Evolutionary conservation across 2,329 filamentous ascomycete species (phyloP), one percentile per base, ranked within the genome.

Genomic region (Penicillium sp.): DNA sequence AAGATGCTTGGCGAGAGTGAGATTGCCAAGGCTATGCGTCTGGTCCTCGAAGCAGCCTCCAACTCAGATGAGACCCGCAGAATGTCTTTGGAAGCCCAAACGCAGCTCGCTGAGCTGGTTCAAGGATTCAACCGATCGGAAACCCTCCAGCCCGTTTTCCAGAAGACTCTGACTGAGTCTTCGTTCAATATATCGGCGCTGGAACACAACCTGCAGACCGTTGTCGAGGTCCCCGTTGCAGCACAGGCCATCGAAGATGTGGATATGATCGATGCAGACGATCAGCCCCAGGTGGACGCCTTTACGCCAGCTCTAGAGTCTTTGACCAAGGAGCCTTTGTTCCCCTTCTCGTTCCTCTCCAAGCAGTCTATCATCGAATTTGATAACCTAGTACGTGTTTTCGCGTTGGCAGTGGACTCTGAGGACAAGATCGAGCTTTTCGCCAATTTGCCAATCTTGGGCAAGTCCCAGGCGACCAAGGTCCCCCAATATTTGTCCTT

Each of bases 401-500:
- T 78, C 49, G 68, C 69, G 1, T 53, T 71, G 37, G 73, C 71
- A 25, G 61, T 59, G 46, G 67, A 67, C 31, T 70, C 67, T 16
- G 57, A 70, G 19, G 59, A 69, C 16, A 68, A 62, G 22, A 37
- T 75, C n/a, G 64, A 68, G 5, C 55, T 62, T 28, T 76, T 79
- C 56, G 59, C 65, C n/a, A 62, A 67, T 7, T 58, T 79, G n/a
- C 66, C 71, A 25, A 61, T 76, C 25, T 75, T 73, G 51, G 69
- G 59, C 49, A 73, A 69, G 37, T 42, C 61, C 2, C 58, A 66
- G 16, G 86, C 84, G 1, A 74, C 83, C 33, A 81, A 83, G 45
- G 80, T 84, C 35, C 82, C 85, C 37, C 84, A 89, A 22, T 91
- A 88, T 65, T 77, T 91, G 54, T 88, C 85, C 16, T 93, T 96